phyloP scores from a whole-genome alignment of 441 rosid genomes.

The Populus tomentosa region DNA sequence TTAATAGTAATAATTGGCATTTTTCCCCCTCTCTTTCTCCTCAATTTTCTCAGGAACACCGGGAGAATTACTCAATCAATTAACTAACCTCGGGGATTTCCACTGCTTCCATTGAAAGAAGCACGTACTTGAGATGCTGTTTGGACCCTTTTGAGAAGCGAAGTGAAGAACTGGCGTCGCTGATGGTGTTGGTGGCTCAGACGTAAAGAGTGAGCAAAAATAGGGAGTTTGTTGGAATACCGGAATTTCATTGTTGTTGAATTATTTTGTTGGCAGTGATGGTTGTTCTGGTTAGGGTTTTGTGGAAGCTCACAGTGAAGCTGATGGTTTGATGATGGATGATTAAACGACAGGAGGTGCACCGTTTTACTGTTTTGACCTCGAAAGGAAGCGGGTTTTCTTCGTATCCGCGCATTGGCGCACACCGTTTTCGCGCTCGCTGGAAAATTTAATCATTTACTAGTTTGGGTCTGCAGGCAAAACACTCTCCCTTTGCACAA shows the following conservation, averaged over 20 bases:
- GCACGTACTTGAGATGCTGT: constrained; percentile 41
- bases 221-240: constrained; percentile 24
- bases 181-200: constrained; percentile 25
- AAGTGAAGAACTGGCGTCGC: constrained; percentile 37
- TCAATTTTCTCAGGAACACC: constrained; percentile 14
- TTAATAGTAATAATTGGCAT: background rate
- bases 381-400: background rate
- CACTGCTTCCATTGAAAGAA: constrained; percentile 36
- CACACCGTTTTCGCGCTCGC: background rate
- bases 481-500: too few relatives aligned
- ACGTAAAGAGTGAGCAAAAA: constrained; percentile 26
- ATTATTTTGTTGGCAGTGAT: background rate
- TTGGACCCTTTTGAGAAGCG: constrained; percentile 41
- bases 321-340: background rate
- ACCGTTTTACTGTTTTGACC: background rate
- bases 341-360: background rate
- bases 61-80: constrained; percentile 1
- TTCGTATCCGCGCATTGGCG: background rate
- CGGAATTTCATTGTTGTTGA: constrained; percentile 49
- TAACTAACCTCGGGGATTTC: constrained; percentile 40
- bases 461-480: too few relatives aligned
- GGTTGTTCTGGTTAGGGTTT: constrained; percentile 12
- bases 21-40: background rate
- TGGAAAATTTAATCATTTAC: too few relatives aligned
- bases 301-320: background rate